Percentiles rank a stretch among this genome's conserved stretches.
Evolutionary conservation across 495 filamentous ascomycete species (phyloP).

Genomic region (Thermochaetoides thermophila): DNA sequence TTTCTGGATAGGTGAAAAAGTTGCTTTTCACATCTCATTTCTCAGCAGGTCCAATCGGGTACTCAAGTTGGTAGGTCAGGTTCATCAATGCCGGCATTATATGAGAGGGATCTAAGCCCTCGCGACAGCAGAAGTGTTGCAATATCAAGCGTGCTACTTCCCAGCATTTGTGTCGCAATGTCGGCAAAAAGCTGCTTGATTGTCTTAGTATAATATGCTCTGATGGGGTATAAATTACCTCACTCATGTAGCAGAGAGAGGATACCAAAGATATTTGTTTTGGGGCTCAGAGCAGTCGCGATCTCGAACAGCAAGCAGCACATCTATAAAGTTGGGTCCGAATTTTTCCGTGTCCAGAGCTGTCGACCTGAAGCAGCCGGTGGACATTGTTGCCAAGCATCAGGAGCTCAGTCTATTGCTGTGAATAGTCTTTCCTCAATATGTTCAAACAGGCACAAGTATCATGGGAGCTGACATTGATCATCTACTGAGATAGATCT

Average conservation of each 20-base stretch:
- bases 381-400: not conserved
- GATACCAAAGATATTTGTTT: constrained; percentile 1
- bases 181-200: not conserved
- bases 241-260: not conserved
- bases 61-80: too few relatives aligned
- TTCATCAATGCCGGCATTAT: too few relatives aligned
- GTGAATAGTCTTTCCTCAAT: not conserved
- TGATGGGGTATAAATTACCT: not conserved
- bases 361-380: not conserved
- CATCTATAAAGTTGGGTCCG: not conserved
- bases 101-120: too few relatives aligned
- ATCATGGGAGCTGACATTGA: not conserved
- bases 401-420: not conserved
- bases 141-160: too few relatives aligned
- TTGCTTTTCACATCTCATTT: too few relatives aligned
- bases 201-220: not conserved
- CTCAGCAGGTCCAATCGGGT: too few relatives aligned
- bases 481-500: not conserved
- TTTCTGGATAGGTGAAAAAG: too few relatives aligned
- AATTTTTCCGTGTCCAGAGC: too few relatives aligned
- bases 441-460: not conserved
- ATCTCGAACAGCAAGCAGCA: not conserved
- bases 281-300: not conserved
- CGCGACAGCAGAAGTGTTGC: too few relatives aligned
- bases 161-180: not conserved